These are phyloP conservation scores for Yarrowia bubula DNA, from an alignment of 805 yeast species.

Conservation along the genomic window DNA sequence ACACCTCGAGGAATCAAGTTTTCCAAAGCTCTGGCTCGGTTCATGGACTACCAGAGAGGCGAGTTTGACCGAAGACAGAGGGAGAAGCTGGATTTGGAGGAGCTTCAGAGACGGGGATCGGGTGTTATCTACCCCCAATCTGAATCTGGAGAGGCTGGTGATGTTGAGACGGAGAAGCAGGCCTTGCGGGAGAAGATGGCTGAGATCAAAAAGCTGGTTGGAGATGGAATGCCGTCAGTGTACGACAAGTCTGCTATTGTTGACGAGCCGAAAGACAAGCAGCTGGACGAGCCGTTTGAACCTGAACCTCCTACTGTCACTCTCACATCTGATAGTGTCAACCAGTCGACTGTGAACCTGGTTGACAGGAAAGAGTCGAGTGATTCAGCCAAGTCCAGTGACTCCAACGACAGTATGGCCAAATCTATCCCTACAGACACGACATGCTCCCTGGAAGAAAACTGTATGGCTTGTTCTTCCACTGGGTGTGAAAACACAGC, in stretches of 20 bases:
- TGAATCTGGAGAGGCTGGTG: background rate
- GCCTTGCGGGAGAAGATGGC: background rate
- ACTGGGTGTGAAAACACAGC: background rate
- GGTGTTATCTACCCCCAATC: background rate
- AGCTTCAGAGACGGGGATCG: background rate
- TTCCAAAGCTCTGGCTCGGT: conserved; percentile 67
- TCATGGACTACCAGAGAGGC: conserved; percentile 66
- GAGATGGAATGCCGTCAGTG: background rate
- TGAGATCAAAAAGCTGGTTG: conserved; percentile 3
- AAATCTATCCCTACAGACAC: background rate
- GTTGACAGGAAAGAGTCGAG: background rate
- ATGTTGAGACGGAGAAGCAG: background rate
- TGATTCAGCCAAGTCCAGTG: background rate
- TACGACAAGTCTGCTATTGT: background rate
- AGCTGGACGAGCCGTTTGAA: background rate
- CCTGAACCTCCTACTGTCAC: background rate
- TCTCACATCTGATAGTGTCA: background rate
- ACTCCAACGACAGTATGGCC: background rate
- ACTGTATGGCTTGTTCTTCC: background rate
- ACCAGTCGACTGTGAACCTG: background rate
- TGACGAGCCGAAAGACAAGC: background rate
- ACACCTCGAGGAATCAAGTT: conserved; percentile 78
- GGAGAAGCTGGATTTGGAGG: conserved; percentile 43
- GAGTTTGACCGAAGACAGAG: conserved; percentile 66
- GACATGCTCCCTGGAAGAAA: background rate